Conservation (phyloP, 371 early-diverging fungal genomes). For the Rhizopus sp. region DNA sequence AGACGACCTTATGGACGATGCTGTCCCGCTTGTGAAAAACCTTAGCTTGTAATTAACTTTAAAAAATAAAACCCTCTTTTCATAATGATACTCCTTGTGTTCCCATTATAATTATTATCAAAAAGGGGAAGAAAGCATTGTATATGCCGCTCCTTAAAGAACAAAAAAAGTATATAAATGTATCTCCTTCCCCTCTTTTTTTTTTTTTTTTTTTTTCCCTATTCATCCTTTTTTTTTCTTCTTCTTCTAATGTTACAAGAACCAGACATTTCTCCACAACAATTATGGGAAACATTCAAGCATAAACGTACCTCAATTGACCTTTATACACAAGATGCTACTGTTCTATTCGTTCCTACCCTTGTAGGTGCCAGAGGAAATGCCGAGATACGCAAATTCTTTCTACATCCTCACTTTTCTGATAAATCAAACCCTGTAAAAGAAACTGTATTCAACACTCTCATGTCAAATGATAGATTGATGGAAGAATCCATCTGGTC, state of each 20-base stretch:
- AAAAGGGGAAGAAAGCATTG: no score
- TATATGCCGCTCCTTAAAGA: neutral
- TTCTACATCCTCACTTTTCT: slow-evolving; percentile 33
- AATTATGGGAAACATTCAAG: slow-evolving; percentile 40
- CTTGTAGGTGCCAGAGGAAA: slow-evolving; percentile 37
- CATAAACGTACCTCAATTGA: slow-evolving; percentile 34
- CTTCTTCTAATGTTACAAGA: slow-evolving; percentile 2
- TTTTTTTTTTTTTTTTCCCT: no score
- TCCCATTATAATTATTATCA: neutral
- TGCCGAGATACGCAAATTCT: slow-evolving; percentile 38
- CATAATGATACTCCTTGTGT: neutral
- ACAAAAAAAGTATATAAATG: slow-evolving; percentile 3
- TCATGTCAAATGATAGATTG: slow-evolving; percentile 21
- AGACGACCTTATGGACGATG: slow-evolving; percentile 17
- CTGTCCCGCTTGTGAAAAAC: slow-evolving; percentile 19
- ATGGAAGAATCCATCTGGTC: slow-evolving; percentile 51
- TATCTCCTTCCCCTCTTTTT: slow-evolving; percentile 1
- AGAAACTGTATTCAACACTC: slow-evolving; percentile 40
- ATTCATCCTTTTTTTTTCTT: slow-evolving; percentile 8
- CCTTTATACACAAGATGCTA: slow-evolving; percentile 41
- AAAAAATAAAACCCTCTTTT: neutral
- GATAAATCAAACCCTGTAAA: slow-evolving; percentile 29
- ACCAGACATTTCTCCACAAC: neutral
- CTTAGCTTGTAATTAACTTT: neutral
- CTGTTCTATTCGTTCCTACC: slow-evolving; percentile 44